Evolutionary conservation across 2,329 filamentous ascomycete species (phyloP).

Genomic region (Emmonsiellopsis sp.): DNA sequence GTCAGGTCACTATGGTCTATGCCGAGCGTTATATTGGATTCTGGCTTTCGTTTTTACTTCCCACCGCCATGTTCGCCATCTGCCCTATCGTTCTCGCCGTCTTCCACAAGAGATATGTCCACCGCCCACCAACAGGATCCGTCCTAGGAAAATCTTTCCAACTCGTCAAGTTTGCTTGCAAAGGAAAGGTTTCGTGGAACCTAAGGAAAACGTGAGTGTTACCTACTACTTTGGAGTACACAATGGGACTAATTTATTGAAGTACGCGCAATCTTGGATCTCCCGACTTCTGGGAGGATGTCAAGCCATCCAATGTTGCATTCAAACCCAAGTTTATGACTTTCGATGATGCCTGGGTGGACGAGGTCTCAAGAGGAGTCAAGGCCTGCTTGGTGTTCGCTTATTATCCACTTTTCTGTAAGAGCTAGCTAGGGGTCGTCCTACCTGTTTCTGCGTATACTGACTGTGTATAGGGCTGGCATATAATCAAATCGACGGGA

Average conservation of each 20-base stretch:
- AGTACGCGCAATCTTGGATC: slow-evolving; percentile 40
- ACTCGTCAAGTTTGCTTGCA: slow-evolving; percentile 51
- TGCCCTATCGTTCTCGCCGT: slow-evolving; percentile 52
- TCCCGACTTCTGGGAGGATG: slow-evolving; percentile 53
- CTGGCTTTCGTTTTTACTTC: slow-evolving; percentile 49
- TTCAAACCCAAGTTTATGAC: slow-evolving; percentile 63
- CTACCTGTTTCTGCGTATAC: slow-evolving; percentile 1
- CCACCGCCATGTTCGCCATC: slow-evolving; percentile 52
- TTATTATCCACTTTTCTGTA: slow-evolving; percentile 42
- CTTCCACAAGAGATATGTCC: slow-evolving; percentile 53
- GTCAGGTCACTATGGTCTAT: slow-evolving; percentile 51
- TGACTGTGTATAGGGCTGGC: slow-evolving; percentile 25
- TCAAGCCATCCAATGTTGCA: slow-evolving; percentile 56
- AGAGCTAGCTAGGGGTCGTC: slow-evolving; percentile 43
- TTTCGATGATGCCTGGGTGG: slow-evolving; percentile 74
- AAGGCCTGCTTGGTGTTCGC: slow-evolving; percentile 61
- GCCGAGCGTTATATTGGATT: slow-evolving; percentile 55
- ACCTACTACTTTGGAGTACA: background rate
- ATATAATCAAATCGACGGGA: slow-evolving; percentile 37
- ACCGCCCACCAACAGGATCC: slow-evolving; percentile 59
- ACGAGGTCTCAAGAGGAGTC: slow-evolving; percentile 62
- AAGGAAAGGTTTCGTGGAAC: slow-evolving; percentile 53
- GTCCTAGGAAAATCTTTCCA: slow-evolving; percentile 57
- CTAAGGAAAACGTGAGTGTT: slow-evolving; percentile 43
- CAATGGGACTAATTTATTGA: background rate